Conservation (phyloP, 2,329 filamentous ascomycete species). For the Cercospora sesami region DNA sequence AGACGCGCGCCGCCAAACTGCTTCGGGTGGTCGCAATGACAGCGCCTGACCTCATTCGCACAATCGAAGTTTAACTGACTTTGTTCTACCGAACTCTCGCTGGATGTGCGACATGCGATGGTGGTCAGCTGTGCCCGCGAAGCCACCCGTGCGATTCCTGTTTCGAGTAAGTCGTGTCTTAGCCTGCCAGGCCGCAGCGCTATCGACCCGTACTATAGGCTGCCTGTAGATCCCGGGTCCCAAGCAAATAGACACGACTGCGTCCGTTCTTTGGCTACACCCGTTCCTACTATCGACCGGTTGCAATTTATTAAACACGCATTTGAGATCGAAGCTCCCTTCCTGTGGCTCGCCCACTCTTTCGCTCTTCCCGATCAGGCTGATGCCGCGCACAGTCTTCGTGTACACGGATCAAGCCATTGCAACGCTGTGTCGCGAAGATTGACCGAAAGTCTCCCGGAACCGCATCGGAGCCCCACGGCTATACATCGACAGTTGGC, state of each 20-base stretch:
- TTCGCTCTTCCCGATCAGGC: not conserved
- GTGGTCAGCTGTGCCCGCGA: not conserved
- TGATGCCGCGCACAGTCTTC: not conserved
- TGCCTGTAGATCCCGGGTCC: not conserved
- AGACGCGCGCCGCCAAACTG: not conserved
- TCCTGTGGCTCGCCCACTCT: not conserved
- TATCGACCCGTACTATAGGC: slow-evolving; percentile 2
- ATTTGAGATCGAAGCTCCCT: not conserved
- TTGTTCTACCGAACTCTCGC: not conserved
- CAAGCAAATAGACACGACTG: not conserved
- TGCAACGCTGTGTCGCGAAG: not conserved
- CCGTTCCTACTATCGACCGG: not conserved
- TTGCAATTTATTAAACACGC: not conserved
- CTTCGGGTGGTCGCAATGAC: slow-evolving; percentile 5
- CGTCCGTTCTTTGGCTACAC: not conserved
- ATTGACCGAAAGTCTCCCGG: slow-evolving; percentile 1
- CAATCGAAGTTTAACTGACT: not conserved
- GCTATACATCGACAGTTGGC: slow-evolving; percentile 1
- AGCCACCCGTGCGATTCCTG: slow-evolving; percentile 4
- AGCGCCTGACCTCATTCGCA: slow-evolving; percentile 6
- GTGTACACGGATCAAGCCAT: slow-evolving; percentile 1
- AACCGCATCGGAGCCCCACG: slow-evolving; percentile 4
- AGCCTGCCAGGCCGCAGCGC: not conserved
- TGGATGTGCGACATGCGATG: not conserved
- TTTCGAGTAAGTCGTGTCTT: not conserved